Evolutionary conservation across 805 yeast genomes (phyloP).

Genomic region (Kluyveromyces dobzhanskii): DNA sequence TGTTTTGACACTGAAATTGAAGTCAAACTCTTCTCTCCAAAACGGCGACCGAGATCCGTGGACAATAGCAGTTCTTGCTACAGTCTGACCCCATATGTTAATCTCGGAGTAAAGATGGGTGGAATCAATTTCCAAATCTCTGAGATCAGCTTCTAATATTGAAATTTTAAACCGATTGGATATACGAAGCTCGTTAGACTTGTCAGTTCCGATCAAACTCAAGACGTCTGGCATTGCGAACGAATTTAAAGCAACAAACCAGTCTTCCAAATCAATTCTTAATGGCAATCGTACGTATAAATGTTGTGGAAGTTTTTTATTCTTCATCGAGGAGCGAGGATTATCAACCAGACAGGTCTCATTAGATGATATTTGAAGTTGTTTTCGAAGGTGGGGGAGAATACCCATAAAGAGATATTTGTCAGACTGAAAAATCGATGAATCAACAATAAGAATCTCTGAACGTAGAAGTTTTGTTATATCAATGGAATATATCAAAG

Average conservation of each 20-base stretch:
- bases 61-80: constrained; percentile 72
- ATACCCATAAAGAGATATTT: constrained; percentile 53
- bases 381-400: constrained; percentile 43
- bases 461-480: constrained; percentile 43
- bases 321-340: constrained; percentile 15
- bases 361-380: constrained; percentile 8
- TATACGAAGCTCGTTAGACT: constrained; percentile 38
- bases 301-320: constrained; percentile 17
- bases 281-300: constrained; percentile 52
- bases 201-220: constrained; percentile 21
- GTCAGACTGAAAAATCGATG: constrained; percentile 51
- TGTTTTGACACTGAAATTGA: constrained; percentile 48
- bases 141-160: constrained; percentile 47
- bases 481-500: constrained; percentile 50
- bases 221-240: constrained; percentile 47
- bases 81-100: constrained; percentile 59
- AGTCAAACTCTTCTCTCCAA: constrained; percentile 72
- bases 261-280: constrained; percentile 64
- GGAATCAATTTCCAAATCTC: constrained; percentile 3
- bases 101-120: constrained; percentile 56
- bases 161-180: constrained; percentile 47
- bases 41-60: constrained; percentile 47
- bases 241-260: constrained; percentile 62
- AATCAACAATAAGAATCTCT: constrained; percentile 58
- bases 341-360: constrained; percentile 7